Percentiles rank a stretch among this genome's conserved stretches.
phyloP scores from a whole-genome alignment of 306 rosid species.

The Macrotyloma uniflorum region DNA sequence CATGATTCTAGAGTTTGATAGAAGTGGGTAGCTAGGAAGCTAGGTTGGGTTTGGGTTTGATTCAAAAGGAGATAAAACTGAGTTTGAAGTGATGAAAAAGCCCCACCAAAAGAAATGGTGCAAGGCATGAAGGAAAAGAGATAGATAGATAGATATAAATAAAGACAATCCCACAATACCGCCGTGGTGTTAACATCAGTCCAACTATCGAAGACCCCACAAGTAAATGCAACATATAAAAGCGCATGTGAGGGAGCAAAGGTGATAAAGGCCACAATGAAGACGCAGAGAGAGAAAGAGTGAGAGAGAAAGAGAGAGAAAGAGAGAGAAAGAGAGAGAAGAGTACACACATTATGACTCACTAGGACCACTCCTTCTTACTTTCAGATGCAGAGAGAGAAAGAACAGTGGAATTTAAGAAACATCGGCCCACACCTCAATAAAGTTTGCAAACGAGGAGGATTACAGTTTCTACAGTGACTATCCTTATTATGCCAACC shows the following conservation, averaged over 20 bases:
- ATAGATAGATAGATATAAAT: conserved; percentile 8
- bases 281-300: conserved; percentile 43
- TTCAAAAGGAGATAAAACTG: conserved; percentile 24
- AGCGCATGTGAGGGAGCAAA: conserved; percentile 60
- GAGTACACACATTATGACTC: conserved; percentile 35
- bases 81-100: conserved; percentile 32
- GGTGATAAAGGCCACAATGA: conserved; percentile 52
- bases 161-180: conserved; percentile 43
- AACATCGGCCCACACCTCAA: conserved; percentile 69
- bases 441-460: conserved; percentile 59
- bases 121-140: conserved; percentile 1
- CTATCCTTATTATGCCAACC: conserved; percentile 35
- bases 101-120: conserved; percentile 26
- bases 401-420: conserved; percentile 65
- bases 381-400: conserved; percentile 44
- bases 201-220: conserved; percentile 61
- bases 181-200: conserved; percentile 52
- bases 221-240: conserved; percentile 67
- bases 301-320: too few relatives aligned
- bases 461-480: conserved; percentile 62
- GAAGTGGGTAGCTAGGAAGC: background rate
- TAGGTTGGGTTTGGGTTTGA: background rate
- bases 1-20: background rate
- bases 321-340: conserved; percentile 18
- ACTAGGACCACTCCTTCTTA: conserved; percentile 52